Base-by-base conservation (phyloP, 2,329 filamentous ascomycete genomes). In the Ceratocystis huliohia region DNA sequence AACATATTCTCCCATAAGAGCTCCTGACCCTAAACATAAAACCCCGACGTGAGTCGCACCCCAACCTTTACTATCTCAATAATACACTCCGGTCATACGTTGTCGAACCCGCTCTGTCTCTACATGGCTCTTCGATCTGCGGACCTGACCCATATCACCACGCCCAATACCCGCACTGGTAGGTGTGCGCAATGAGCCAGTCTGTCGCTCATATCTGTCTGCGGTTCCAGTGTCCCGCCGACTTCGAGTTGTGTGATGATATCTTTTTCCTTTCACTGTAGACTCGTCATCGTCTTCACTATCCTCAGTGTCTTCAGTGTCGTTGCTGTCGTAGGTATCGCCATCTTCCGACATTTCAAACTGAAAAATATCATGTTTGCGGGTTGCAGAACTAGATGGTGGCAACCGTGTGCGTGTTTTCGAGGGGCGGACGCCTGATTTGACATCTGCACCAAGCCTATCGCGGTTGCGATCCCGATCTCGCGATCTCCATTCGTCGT, bases 81-180 rank as follows among this genome's bases (percentile, higher is more conserved):
- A 65, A 59, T 65, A 63, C 30, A 63, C 33, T 41, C 63, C 56
- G 53, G 44, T 41, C 17, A 71, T 70, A 65, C 73, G 71, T 20
- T 76, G 75, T 10, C 76, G 73, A 57, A 76, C 73, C 25, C 79
- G 74, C 68, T 81, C 79, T 44, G 77, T 73, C 68, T 82, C 80
- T 28, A 78, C 78, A 68, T 81, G 79, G 70, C 79, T 81, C 72
- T 79, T 81, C 2, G 80, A 78, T 57, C 80, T 73, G 61, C 78
- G 65, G 10, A 30, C 13, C 30, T 22, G 25, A 6, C 28, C 57
- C 41, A 22, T 61, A 10, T 17, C 61, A 20, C 45, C 45, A 13
- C 45, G 63, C 15, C 37, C 10, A 5, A 41, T 41, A 41, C 37
- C 37, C 7, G 53, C 62, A 33, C 28, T 63, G 6, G 59, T 30